Percentiles rank a stretch among this genome's conserved stretches.
Conservation (phyloP, 1,284 basidiomycete species). For the Pisolithus thermaeus region DNA sequence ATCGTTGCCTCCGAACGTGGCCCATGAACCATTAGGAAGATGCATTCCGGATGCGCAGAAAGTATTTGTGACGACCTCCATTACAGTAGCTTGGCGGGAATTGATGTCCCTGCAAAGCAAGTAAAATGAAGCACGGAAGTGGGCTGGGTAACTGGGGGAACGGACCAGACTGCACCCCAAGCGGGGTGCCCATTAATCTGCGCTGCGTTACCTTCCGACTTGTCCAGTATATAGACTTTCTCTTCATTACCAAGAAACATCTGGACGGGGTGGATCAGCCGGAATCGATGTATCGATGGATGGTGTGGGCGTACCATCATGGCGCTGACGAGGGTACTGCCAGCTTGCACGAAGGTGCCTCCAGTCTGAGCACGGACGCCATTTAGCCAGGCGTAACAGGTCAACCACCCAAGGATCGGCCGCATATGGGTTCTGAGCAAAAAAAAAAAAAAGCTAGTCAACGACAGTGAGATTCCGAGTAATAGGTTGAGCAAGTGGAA, state of each 20-base stretch:
- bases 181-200: constrained; percentile 36
- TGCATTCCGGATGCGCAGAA: constrained; percentile 78
- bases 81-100: constrained; percentile 42
- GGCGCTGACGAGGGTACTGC: constrained; percentile 51
- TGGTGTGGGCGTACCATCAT: constrained; percentile 49
- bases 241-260: constrained; percentile 50
- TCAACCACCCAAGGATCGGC: constrained; percentile 20
- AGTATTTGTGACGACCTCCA: constrained; percentile 74
- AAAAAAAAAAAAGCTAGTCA: neutral
- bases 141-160: neutral
- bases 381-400: constrained; percentile 6
- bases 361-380: constrained; percentile 27
- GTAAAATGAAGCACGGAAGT: constrained; percentile 1
- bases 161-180: constrained; percentile 41
- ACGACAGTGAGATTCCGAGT: neutral
- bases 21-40: constrained; percentile 54
- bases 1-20: constrained; percentile 67
- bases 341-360: constrained; percentile 42
- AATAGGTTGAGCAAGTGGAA: neutral
- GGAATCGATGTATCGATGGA: neutral
- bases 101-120: constrained; percentile 20
- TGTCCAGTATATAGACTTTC: constrained; percentile 46
- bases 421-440: neutral
- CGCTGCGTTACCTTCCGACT: constrained; percentile 39
- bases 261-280: constrained; percentile 23